These are phyloP conservation scores for Striga asiatica DNA, from an alignment of 257 asterid species.

Conservation along the genomic window DNA sequence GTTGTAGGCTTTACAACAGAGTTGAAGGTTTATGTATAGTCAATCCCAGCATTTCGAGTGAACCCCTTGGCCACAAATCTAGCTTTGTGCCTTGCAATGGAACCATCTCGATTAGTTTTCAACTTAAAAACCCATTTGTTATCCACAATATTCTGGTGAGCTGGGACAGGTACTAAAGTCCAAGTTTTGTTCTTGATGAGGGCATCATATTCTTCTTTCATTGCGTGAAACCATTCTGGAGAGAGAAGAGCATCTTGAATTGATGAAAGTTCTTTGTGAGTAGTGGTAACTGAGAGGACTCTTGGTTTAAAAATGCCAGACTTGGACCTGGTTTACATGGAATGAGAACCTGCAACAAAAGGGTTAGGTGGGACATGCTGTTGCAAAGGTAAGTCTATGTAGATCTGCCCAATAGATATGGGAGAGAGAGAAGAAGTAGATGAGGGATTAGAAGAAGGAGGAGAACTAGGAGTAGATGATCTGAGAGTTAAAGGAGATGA, in stretches of 20 bases:
- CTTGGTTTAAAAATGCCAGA: background rate
- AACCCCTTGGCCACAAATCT: background rate
- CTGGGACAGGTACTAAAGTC: background rate
- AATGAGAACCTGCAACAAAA: background rate
- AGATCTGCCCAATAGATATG: no score
- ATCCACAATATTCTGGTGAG: background rate
- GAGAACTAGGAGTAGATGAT: no score
- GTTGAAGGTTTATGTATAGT: background rate
- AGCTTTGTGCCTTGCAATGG: background rate
- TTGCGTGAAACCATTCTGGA: background rate
- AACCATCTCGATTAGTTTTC: background rate
- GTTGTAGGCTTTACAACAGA: background rate
- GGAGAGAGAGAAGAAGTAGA: no score
- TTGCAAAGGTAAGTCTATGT: no score
- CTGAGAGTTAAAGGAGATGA: no score
- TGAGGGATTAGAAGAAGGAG: no score
- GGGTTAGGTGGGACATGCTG: no score
- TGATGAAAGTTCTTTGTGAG: background rate
- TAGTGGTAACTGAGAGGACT: background rate
- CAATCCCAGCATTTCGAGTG: background rate
- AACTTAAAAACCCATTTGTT: background rate
- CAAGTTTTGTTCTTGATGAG: background rate
- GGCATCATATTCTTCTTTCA: no score
- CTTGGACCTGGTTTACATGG: background rate
- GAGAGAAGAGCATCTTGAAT: background rate